These are phyloP conservation scores for Starmerella sirachaensis DNA, from an alignment of 805 yeast species.

Conservation along the genomic window DNA sequence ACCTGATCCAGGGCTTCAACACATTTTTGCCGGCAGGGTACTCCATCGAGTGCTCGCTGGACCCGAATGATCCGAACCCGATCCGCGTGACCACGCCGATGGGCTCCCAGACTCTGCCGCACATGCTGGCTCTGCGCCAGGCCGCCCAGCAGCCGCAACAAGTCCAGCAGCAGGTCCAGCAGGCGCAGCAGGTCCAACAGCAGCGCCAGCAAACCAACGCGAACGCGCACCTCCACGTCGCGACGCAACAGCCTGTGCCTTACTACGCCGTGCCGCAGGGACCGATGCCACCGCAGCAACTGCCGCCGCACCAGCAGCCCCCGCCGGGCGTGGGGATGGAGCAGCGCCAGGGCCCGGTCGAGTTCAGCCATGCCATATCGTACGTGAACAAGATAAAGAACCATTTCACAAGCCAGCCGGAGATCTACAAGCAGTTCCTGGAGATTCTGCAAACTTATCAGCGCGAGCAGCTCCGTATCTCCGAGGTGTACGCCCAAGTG, in stretches of 20 bases:
- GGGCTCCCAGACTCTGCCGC: slow-evolving; percentile 42
- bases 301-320: slow-evolving; percentile 23
- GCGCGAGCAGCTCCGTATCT: slow-evolving; percentile 87
- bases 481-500: slow-evolving; percentile 90
- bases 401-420: slow-evolving; percentile 86
- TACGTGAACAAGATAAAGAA: slow-evolving; percentile 95
- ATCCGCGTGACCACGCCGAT: slow-evolving; percentile 91
- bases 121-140: slow-evolving; percentile 9
- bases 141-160: slow-evolving; percentile 10
- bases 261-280: slow-evolving; percentile 6
- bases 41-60: slow-evolving; percentile 75
- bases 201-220: slow-evolving; percentile 21
- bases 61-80: slow-evolving; percentile 83
- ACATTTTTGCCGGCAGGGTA: slow-evolving; percentile 96
- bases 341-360: slow-evolving; percentile 52
- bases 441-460: slow-evolving; percentile 95
- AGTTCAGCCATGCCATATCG: slow-evolving; percentile 91
- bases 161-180: slow-evolving; percentile 16
- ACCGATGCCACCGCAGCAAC: slow-evolving; percentile 12
- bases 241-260: slow-evolving; percentile 16
- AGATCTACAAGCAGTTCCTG: slow-evolving; percentile 83
- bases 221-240: slow-evolving; percentile 19
- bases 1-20: slow-evolving; percentile 88
- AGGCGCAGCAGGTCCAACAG: slow-evolving; percentile 15
- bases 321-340: slow-evolving; percentile 11